Conservation (phyloP, 371 early-diverging fungal genomes). For the Capillidium heterosporum region DNA sequence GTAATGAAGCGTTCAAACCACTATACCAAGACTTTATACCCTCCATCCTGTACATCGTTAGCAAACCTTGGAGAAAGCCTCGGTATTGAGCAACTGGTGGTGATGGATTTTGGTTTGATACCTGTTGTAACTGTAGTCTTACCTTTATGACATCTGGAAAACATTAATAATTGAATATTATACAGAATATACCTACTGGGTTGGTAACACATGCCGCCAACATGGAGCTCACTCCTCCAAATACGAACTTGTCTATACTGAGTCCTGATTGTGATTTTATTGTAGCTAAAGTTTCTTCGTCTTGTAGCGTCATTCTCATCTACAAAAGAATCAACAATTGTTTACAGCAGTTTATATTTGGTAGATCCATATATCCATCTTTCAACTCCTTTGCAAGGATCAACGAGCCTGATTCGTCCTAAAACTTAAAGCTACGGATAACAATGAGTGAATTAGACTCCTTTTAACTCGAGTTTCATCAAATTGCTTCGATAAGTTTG, state of each 20-base stretch:
- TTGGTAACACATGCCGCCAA: slow-evolving; percentile 20
- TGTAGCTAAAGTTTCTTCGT: no score
- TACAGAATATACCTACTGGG: slow-evolving; percentile 11
- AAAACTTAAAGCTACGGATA: no score
- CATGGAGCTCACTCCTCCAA: slow-evolving; percentile 22
- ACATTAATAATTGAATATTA: background rate
- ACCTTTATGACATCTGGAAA: slow-evolving; percentile 21
- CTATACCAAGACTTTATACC: slow-evolving; percentile 16
- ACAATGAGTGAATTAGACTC: no score
- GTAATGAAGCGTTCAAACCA: slow-evolving; percentile 27
- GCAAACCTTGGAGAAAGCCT: slow-evolving; percentile 9
- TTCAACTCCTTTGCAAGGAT: no score
- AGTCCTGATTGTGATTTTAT: no score
- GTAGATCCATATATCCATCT: no score
- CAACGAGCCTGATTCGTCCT: no score
- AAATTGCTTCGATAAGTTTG: no score
- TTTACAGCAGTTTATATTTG: no score
- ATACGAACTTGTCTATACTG: slow-evolving; percentile 11
- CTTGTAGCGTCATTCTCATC: no score
- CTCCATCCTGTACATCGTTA: slow-evolving; percentile 11
- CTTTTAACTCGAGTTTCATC: no score
- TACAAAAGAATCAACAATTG: no score
- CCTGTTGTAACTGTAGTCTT: slow-evolving; percentile 16
- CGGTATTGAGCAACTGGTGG: slow-evolving; percentile 6
- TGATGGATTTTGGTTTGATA: background rate